Conservation (phyloP, 1,284 basidiomycete genomes). For the Thelephora terrestris region DNA sequence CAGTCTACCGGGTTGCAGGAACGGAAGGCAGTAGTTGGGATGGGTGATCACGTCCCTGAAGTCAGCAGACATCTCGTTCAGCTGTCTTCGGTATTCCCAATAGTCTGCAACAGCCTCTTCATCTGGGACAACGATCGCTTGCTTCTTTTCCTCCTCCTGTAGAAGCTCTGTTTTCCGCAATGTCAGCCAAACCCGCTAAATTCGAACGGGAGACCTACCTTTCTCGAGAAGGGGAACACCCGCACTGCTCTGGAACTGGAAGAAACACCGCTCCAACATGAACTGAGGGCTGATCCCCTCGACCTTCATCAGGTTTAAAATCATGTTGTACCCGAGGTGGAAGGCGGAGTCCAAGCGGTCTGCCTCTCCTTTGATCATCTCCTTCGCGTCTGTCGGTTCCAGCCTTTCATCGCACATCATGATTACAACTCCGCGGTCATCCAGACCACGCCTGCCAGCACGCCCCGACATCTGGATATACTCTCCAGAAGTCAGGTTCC, state of each 20-base stretch:
- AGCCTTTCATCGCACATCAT: slow-evolving; percentile 99
- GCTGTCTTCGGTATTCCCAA: slow-evolving; percentile 84
- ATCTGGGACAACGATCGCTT: slow-evolving; percentile 66
- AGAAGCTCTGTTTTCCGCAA: slow-evolving; percentile 50
- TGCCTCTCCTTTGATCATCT: slow-evolving; percentile 98
- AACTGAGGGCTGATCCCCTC: slow-evolving; percentile 98
- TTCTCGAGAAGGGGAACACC: slow-evolving; percentile 83
- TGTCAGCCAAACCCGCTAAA: slow-evolving; percentile 4
- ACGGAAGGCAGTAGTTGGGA: slow-evolving; percentile 88
- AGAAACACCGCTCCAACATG: slow-evolving; percentile 97
- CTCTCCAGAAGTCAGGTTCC: slow-evolving; percentile 84
- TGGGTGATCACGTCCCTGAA: slow-evolving; percentile 91
- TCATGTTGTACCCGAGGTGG: slow-evolving; percentile 99
- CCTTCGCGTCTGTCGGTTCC: slow-evolving; percentile 86
- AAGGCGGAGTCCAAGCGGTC: slow-evolving; percentile 97
- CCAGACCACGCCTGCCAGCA: slow-evolving; percentile 92
- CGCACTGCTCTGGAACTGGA: slow-evolving; percentile 94
- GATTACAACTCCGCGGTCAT: slow-evolving; percentile 98
- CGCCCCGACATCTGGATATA: slow-evolving; percentile 99
- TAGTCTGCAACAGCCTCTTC: slow-evolving; percentile 85
- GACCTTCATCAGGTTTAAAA: slow-evolving; percentile 97
- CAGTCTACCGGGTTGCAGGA: slow-evolving; percentile 86
- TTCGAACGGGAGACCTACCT: slow-evolving; percentile 37
- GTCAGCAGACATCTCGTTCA: slow-evolving; percentile 82
- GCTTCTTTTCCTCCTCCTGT: slow-evolving; percentile 62